Conservation (phyloP, 2,329 filamentous ascomycete species). For the Pseudogymnoascus sp. region DNA sequence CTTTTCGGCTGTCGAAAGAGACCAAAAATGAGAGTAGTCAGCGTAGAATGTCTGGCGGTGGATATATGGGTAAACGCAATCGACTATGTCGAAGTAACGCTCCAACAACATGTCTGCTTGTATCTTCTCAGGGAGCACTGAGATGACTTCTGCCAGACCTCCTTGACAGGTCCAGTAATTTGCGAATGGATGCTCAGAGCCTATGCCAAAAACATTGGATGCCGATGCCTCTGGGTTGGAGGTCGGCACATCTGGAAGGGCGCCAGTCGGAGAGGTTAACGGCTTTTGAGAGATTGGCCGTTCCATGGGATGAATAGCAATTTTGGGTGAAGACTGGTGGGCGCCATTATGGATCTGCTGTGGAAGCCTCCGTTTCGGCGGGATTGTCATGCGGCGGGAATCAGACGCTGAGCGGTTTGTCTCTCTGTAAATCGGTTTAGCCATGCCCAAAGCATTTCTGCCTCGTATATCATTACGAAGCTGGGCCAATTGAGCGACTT, state of each 20-base stretch:
- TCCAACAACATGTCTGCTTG: constrained; percentile 64
- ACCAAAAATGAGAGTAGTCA: constrained; percentile 75
- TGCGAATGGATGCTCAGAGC: constrained; percentile 69
- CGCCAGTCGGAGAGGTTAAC: constrained; percentile 39
- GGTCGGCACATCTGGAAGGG: constrained; percentile 67
- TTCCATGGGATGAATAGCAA: constrained; percentile 44
- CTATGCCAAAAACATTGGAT: constrained; percentile 74
- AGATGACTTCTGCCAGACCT: constrained; percentile 66
- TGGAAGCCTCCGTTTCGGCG: constrained; percentile 43
- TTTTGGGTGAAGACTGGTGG: constrained; percentile 40
- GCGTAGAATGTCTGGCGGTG: constrained; percentile 67
- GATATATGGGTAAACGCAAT: constrained; percentile 75
- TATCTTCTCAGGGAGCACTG: constrained; percentile 65
- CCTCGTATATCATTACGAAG: background rate
- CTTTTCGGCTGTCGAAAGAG: constrained; percentile 49
- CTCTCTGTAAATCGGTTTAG: constrained; percentile 37
- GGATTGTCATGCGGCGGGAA: constrained; percentile 49
- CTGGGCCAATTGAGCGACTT: constrained; percentile 29
- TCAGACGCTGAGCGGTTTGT: constrained; percentile 47
- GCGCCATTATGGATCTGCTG: constrained; percentile 9
- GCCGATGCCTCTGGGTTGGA: constrained; percentile 61
- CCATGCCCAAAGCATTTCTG: background rate
- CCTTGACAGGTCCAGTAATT: constrained; percentile 81
- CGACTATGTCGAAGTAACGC: constrained; percentile 63
- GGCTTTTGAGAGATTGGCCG: constrained; percentile 28